These are phyloP conservation scores for Alnus rubra DNA, from an alignment of 306 rosid species.

Conservation along the genomic window DNA sequence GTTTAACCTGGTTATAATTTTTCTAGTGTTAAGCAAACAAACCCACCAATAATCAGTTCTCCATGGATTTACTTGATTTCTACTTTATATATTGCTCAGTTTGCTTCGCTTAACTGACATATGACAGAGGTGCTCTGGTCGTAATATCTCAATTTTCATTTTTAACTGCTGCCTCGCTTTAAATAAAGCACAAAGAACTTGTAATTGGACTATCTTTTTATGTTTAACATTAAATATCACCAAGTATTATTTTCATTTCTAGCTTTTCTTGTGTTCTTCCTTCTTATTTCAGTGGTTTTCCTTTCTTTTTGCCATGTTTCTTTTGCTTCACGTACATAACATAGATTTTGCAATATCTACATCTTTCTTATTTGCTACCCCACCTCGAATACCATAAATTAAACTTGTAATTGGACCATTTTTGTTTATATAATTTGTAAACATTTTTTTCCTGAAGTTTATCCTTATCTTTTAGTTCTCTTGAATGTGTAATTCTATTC, in stretches of 20 bases:
- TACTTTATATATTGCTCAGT: not conserved
- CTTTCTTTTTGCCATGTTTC: not conserved
- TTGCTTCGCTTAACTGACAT: conserved; percentile 1
- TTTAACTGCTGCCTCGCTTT: not conserved
- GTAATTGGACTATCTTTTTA: not conserved
- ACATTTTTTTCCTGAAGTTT: not conserved
- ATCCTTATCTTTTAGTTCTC: not conserved
- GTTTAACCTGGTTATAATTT: not conserved
- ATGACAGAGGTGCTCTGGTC: too few relatives aligned
- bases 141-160: not conserved
- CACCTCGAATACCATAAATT: not conserved
- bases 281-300: not conserved
- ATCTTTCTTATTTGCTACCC: not conserved
- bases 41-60: not conserved
- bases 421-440: not conserved
- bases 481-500: not conserved
- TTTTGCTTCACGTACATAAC: not conserved
- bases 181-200: not conserved
- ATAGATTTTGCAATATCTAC: not conserved
- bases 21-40: not conserved
- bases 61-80: not conserved
- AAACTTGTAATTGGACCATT: not conserved
- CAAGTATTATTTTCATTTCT: not conserved
- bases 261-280: not conserved
- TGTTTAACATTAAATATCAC: not conserved